Evolutionary conservation across 495 filamentous ascomycete species (phyloP), one percentile per base, ranked within the genome.

Genomic region (Podospora bellae-mahoneyi): DNA sequence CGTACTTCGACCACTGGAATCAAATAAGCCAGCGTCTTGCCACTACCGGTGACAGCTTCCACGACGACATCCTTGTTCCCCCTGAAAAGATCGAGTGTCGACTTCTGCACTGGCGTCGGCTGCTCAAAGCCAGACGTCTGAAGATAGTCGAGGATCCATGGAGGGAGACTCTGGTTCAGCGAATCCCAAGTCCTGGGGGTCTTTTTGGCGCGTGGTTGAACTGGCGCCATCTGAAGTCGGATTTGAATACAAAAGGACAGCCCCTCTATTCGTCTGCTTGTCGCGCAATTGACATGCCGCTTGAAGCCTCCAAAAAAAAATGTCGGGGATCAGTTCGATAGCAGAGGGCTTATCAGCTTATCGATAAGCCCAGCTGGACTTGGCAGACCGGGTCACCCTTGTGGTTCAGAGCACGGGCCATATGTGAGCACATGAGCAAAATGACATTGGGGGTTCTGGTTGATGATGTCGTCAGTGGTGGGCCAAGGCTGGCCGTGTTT

Each of bases 21-120:
- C 60, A 99, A 78, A 73, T 95, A 98, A 2, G 93, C 90, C 56
- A 97, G 80, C 0, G 95, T 98, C 79, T 99, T 99, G 58, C 95
- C 95, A 74, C 91, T 95, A 7, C 96, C 95, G 2, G 95, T 99
- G 7, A 97, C 95, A 2, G 95, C 96, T 84, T 97, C 94, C 30
- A 97, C 94, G 3, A 98, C 94, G 0, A 98, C 94, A 80, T 98
- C 95, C 73, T 97, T 97, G 78, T 98, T 92, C 7, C 88, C 89
- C 79, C 92, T 88, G 77, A 97, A 96, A 18, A 97, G 85, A 13
- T 94, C 94, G 70, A 98, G 92, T 18, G 90, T 90, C n/a, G 91
- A 94, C 26, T 93, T 92, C 77, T 99, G 95, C 18, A 97, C 95
- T 1, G 95, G 95, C 3, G 95, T 99, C 81, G 94, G 96, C 72